phyloP scores from a whole-genome alignment of 768 basidiomycete genomes.

The Saitozyma sp. region DNA sequence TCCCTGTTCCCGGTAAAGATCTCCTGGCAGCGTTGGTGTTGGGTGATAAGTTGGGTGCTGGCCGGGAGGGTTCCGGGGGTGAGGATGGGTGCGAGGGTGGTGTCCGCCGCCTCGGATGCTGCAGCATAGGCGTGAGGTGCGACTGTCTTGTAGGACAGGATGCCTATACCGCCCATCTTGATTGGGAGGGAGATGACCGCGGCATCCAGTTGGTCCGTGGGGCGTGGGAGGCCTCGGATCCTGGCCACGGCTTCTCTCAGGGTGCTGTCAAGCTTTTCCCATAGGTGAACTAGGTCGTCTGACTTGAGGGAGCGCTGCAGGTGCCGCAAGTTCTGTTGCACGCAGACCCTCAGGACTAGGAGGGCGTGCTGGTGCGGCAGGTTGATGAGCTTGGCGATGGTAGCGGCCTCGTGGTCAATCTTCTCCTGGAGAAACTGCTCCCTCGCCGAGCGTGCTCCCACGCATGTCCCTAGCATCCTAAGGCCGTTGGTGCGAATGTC shows the following conservation, averaged over 20 bases:
- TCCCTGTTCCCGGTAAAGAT: conserved; percentile 1
- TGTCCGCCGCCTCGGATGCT: conserved; percentile 3
- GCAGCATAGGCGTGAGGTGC: conserved; percentile 1
- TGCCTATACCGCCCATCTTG: conserved; percentile 3
- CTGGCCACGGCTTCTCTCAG: not conserved
- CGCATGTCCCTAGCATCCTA: too few species aligned
- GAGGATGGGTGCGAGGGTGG: not conserved
- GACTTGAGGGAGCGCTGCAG: conserved; percentile 13
- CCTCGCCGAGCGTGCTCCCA: too few species aligned
- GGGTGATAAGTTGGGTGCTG: not conserved
- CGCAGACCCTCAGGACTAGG: conserved; percentile 10
- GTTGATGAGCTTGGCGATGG: not conserved
- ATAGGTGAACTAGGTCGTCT: conserved; percentile 7
- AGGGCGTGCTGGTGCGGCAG: conserved; percentile 11
- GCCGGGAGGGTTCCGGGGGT: not conserved
- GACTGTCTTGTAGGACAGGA: conserved; percentile 5
- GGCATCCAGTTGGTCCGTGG: not conserved
- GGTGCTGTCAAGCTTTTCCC: not conserved
- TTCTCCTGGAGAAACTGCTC: too few species aligned
- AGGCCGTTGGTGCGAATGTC: too few species aligned
- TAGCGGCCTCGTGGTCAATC: not conserved
- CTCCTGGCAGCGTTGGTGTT: conserved; percentile 2
- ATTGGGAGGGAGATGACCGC: not conserved
- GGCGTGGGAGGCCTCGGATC: not conserved
- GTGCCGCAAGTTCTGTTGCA: conserved; percentile 14